Conservation (phyloP, 2,329 filamentous ascomycete genomes). For the Ampelomyces quisqualis region DNA sequence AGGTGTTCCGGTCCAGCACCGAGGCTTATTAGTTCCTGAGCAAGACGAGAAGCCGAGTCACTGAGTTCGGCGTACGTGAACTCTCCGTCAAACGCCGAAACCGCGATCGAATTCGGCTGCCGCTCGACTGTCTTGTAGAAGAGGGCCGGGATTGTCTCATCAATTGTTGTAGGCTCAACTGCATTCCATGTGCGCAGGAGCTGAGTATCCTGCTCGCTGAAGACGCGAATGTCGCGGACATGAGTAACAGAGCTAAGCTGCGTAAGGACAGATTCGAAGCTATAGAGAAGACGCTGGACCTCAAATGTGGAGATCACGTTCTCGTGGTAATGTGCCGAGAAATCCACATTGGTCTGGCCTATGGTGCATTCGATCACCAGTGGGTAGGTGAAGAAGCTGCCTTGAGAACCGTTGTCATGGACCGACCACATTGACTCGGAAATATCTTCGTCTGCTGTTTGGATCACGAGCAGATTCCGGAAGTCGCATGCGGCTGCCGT, state of each 20-base stretch:
- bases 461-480: constrained; percentile 57
- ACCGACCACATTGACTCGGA: constrained; percentile 32
- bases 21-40: constrained; percentile 30
- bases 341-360: constrained; percentile 18
- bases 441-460: constrained; percentile 37
- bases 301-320: constrained; percentile 33
- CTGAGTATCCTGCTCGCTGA: constrained; percentile 31
- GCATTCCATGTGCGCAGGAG: constrained; percentile 29
- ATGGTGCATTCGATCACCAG: constrained; percentile 36
- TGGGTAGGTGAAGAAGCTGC: constrained; percentile 40
- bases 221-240: constrained; percentile 25
- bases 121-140: constrained; percentile 23
- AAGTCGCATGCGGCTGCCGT: constrained; percentile 59
- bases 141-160: constrained; percentile 29
- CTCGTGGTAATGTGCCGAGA: constrained; percentile 32
- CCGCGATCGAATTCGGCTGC: constrained; percentile 23
- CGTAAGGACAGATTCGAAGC: constrained; percentile 30
- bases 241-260: constrained; percentile 27
- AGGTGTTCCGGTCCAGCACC: constrained; percentile 38
- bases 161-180: constrained; percentile 19
- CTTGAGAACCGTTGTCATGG: constrained; percentile 29
- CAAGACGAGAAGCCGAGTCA: constrained; percentile 26
- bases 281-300: constrained; percentile 31
- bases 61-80: constrained; percentile 32
- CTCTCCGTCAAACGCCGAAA: constrained; percentile 34